These are phyloP conservation scores for Lophiotrema nucula DNA, from an alignment of 495 filamentous ascomycete genomes.

Conservation along the genomic window DNA sequence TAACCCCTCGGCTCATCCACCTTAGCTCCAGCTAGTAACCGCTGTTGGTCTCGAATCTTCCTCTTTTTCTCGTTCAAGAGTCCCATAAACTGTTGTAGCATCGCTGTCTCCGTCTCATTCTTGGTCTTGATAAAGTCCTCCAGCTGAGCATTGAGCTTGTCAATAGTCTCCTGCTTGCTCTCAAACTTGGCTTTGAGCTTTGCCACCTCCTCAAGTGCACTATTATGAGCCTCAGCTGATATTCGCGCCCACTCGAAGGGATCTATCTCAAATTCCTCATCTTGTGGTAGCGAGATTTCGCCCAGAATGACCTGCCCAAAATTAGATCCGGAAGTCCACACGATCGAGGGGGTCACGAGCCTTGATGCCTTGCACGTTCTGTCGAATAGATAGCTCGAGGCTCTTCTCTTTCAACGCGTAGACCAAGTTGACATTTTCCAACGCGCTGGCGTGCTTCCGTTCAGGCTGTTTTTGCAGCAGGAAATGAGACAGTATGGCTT, in stretches of 20 bases:
- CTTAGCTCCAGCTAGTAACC: conserved; percentile 61
- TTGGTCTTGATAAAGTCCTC: conserved; percentile 43
- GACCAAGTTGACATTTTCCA: conserved; percentile 40
- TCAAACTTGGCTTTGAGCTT: conserved; percentile 48
- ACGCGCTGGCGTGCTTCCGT: conserved; percentile 3
- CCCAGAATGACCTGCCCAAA: conserved; percentile 51
- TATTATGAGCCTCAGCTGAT: conserved; percentile 46
- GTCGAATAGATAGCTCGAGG: conserved; percentile 14
- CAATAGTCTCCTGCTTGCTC: conserved; percentile 47
- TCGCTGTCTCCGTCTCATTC: conserved; percentile 62
- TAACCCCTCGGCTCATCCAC: conserved; percentile 48
- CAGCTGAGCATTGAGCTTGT: conserved; percentile 39
- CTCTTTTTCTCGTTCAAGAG: conserved; percentile 85
- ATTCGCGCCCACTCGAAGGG: conserved; percentile 71
- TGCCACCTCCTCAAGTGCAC: conserved; percentile 48
- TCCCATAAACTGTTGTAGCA: conserved; percentile 68
- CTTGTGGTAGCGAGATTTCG: conserved; percentile 57
- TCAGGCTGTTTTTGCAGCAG: conserved; percentile 38
- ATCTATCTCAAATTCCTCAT: conserved; percentile 64
- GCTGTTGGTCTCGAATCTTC: conserved; percentile 83
- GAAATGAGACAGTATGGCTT: conserved; percentile 45
- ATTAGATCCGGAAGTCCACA: conserved; percentile 3
- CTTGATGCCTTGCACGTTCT: conserved; percentile 30
- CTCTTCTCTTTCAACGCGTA: conserved; percentile 15
- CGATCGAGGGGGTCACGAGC: conserved; percentile 3